phyloP scores from a whole-genome alignment of 495 filamentous ascomycete species.

The Entonaema liquescens region DNA sequence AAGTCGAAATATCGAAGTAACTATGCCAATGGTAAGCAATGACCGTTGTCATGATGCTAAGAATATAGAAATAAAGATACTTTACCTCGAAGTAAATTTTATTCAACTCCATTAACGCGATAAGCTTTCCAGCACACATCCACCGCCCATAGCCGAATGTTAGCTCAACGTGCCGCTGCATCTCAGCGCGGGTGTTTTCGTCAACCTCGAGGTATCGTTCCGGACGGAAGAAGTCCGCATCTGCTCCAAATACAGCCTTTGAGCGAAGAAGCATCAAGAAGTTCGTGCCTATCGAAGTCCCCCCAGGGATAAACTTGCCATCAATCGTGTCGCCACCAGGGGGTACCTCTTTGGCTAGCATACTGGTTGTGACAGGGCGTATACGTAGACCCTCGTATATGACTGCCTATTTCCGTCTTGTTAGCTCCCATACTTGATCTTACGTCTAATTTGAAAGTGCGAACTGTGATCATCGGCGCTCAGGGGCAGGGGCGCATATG shows the following conservation, averaged over 20 bases:
- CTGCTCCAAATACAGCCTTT: constrained; percentile 57
- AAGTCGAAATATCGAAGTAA: constrained; percentile 56
- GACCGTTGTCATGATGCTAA: background rate
- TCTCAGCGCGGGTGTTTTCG: constrained; percentile 46
- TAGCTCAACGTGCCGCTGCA: constrained; percentile 54
- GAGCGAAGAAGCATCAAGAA: constrained; percentile 46
- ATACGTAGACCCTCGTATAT: constrained; percentile 46
- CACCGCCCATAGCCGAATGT: constrained; percentile 57
- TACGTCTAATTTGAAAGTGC: too few relatives aligned
- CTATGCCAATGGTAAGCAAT: constrained; percentile 1
- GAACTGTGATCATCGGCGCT: too few relatives aligned
- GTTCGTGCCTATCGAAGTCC: constrained; percentile 64
- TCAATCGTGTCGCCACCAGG: constrained; percentile 55
- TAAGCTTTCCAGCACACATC: constrained; percentile 55
- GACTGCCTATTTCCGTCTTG: constrained; percentile 28
- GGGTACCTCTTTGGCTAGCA: constrained; percentile 35
- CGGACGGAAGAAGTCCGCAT: constrained; percentile 60
- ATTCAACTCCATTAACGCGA: constrained; percentile 61
- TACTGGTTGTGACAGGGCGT: constrained; percentile 17
- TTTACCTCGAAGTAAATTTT: constrained; percentile 66
- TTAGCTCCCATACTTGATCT: background rate
- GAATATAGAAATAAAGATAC: background rate
- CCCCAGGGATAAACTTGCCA: constrained; percentile 62
- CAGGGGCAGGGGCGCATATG: background rate
- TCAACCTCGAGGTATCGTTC: constrained; percentile 63